Evolutionary conservation across 129 eudicot species (phyloP), one percentile per base, ranked within the genome.

Genomic region (Lactuca saligna): DNA sequence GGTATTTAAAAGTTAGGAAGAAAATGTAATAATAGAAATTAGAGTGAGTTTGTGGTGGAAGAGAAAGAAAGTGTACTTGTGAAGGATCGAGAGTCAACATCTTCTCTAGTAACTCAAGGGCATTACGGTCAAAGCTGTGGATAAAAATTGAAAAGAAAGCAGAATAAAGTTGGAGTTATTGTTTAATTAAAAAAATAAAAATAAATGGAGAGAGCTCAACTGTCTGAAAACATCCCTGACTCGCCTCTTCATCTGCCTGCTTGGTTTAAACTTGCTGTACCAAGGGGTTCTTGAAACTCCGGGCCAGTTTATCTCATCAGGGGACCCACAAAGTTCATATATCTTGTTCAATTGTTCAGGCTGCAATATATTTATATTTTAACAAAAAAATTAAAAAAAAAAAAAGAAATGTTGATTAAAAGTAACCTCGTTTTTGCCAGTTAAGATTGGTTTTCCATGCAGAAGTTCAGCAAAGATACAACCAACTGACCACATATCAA

Each of bases 401-500:
- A 10, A n/a, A 46, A 10, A 4, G 38, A 35, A 35, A 35, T 6
- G 0, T 2, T 35, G 5, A 35, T 4, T 35, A 35, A 35, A 35
- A 50, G 50, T 13, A 7, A 76, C 98, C 98, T 93, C 98, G 71
- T 66, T 87, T 82, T 85, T 93, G n/a, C 96, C 98, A 25, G 85
- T 76, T 82, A 93, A 83, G 76, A 93, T 85, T 25, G 98, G 96
- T 65, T 93, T 93, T 46, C 92, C 96, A 46, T 75, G 72, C 82
- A 93, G 73, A 69, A 93, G 96, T 75, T 92, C 98, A 66, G 95
- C 98, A 75, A 92, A 92, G 46, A 92, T 84, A 64, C 98, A 92
- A 31, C 98, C 98, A 71, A 89, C 96, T 61, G 96, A 88, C 96
- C 98, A 92, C 91, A 93, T 84, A 82, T 93, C 98, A 68, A 93